Conservation (phyloP, 169 alveolate species). For the Eimeria brunetti region DNA sequence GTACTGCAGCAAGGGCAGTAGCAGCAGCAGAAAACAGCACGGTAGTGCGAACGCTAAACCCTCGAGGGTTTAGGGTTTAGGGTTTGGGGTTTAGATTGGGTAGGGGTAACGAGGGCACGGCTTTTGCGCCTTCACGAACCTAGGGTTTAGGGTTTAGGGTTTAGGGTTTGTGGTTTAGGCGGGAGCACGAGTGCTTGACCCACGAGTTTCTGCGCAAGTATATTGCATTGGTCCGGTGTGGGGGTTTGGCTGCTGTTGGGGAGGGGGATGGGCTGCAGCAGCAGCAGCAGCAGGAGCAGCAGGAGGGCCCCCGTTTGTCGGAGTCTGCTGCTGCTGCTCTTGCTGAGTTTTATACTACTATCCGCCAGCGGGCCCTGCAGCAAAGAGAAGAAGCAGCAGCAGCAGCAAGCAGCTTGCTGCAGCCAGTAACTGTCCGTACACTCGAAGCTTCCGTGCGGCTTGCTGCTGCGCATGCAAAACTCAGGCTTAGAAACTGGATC, state of each 20-base stretch:
- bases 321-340: conserved; percentile 67
- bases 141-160: conserved; percentile 40
- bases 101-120: conserved; percentile 16
- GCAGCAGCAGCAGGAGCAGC: conserved; percentile 31
- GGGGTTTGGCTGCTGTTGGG: conserved; percentile 22
- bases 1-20: not conserved
- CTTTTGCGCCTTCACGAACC: not conserved
- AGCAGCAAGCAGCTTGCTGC: conserved; percentile 31
- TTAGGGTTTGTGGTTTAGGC: conserved; percentile 14
- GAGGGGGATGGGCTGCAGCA: conserved; percentile 1
- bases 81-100: not conserved
- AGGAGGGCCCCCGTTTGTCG: conserved; percentile 50
- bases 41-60: not conserved
- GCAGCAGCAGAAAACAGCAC: not conserved
- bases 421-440: conserved; percentile 85
- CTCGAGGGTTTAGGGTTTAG: conserved; percentile 18
- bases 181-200: conserved; percentile 66
- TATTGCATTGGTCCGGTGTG: conserved; percentile 22
- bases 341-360: conserved; percentile 45
- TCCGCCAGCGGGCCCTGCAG: conserved; percentile 71
- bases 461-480: conserved; percentile 93
- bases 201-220: conserved; percentile 46
- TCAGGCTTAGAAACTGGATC: conserved; percentile 89
- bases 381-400: conserved; percentile 90
- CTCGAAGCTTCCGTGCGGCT: conserved; percentile 94